phyloP scores from a whole-genome alignment of 139 green algal species.

The Protoeuglena noctilucae region DNA sequence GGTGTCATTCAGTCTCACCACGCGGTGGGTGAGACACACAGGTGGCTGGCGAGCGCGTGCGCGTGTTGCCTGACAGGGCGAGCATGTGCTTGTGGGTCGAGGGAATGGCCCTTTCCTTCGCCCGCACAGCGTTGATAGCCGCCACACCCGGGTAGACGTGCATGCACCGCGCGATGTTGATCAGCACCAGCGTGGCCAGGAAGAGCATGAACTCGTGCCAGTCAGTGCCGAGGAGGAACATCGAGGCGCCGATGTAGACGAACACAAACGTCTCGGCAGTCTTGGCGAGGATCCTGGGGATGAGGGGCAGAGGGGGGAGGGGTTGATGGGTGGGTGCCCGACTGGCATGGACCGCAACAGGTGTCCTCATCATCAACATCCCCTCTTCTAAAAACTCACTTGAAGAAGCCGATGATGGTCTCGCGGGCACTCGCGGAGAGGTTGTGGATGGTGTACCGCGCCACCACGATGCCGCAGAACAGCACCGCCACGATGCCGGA shows the following conservation, averaged over 20 bases:
- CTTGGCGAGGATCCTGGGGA: constrained; percentile 31
- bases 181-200: constrained; percentile 19
- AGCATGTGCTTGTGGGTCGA: constrained; percentile 28
- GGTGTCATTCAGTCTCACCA: too few species aligned
- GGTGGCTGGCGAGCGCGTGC: too few species aligned
- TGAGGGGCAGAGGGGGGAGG: too few species aligned
- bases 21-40: too few species aligned
- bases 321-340: too few species aligned
- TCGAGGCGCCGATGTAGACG: constrained; percentile 47
- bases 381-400: too few species aligned
- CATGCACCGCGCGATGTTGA: constrained; percentile 24
- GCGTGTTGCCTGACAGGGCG: constrained; percentile 30
- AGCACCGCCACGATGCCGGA: constrained; percentile 63
- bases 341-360: too few species aligned
- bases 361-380: too few species aligned
- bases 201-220: too few species aligned
- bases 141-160: constrained; percentile 27
- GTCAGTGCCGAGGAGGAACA: too few species aligned
- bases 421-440: constrained; percentile 30
- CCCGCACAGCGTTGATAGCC: constrained; percentile 26
- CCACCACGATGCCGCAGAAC: constrained; percentile 57
- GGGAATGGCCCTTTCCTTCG: constrained; percentile 13
- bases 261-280: constrained; percentile 65
- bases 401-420: constrained; percentile 31
- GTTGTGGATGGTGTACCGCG: constrained; percentile 52